Percentiles rank a stretch among this genome's conserved stretches.
Evolutionary conservation across 1,139 yeast genomes (phyloP).

Genomic region (Lodderomyces pseudojiufengensis): DNA sequence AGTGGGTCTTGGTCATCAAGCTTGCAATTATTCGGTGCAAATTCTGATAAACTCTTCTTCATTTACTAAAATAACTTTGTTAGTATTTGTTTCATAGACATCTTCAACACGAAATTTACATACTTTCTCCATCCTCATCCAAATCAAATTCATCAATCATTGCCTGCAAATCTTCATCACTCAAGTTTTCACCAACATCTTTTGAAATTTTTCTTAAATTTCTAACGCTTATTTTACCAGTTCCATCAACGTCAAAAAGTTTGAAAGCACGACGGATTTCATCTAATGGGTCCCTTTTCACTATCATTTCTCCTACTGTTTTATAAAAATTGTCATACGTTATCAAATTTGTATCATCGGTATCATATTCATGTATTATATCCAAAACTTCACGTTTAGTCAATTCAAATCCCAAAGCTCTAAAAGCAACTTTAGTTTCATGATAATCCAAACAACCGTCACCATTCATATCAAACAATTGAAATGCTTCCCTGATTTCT

Average conservation of each 20-base stretch:
- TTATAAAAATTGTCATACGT: constrained; percentile 78
- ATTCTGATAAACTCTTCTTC: constrained; percentile 92
- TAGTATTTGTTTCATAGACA: constrained; percentile 17
- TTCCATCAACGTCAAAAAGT: constrained; percentile 83
- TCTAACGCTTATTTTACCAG: constrained; percentile 80
- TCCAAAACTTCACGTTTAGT: constrained; percentile 77
- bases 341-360: constrained; percentile 69
- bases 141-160: constrained; percentile 98
- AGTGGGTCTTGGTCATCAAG: too few relatives aligned
- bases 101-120: constrained; percentile 18
- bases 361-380: constrained; percentile 77
- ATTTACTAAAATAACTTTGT: constrained; percentile 45
- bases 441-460: constrained; percentile 92
- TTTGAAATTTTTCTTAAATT: constrained; percentile 87
- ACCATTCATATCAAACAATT: constrained; percentile 85
- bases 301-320: constrained; percentile 72
- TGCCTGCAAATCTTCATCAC: constrained; percentile 89
- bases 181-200: constrained; percentile 87
- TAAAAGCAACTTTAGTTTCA: constrained; percentile 85
- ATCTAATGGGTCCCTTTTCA: constrained; percentile 87
- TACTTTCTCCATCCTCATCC: constrained; percentile 92
- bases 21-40: constrained; percentile 58
- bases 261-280: constrained; percentile 89
- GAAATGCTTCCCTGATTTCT: constrained; percentile 91
- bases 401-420: constrained; percentile 91